Evolutionary conservation across 1,284 basidiomycete species (phyloP).

Genomic region (Apiotrichum siamense): DNA sequence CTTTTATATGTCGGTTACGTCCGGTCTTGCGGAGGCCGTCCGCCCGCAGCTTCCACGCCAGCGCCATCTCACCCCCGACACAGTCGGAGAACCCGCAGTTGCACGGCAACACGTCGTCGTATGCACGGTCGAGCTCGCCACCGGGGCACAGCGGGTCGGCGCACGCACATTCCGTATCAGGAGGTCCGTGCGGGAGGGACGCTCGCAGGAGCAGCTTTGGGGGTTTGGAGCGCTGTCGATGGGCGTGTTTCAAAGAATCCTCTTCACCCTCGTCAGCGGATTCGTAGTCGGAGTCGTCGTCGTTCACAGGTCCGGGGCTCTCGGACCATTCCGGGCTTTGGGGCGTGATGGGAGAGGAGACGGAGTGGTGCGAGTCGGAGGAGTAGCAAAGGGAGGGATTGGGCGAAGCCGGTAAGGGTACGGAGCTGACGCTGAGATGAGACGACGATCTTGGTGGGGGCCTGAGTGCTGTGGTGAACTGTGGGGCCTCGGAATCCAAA

Average conservation of each 20-base stretch:
- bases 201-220: not conserved
- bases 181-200: not conserved
- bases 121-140: not conserved
- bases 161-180: not conserved
- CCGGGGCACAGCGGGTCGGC: not conserved
- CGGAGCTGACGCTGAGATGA: not conserved
- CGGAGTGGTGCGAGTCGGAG: not conserved
- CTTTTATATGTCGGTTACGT: not conserved
- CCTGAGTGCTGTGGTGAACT: not conserved
- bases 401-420: not conserved
- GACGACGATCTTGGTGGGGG: not conserved
- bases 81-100: not conserved
- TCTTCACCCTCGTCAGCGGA: not conserved
- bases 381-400: not conserved
- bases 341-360: too few species aligned
- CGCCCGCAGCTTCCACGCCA: constrained; percentile 1
- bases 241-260: not conserved
- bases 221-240: not conserved
- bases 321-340: too few species aligned
- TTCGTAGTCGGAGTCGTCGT: not conserved
- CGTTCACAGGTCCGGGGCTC: not conserved
- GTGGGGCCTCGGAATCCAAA: not conserved
- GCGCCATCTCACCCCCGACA: not conserved
- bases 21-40: not conserved
- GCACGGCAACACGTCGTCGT: not conserved